Evolutionary conservation across 2,329 filamentous ascomycete genomes (phyloP).

Genomic region (Monilinia fructicola): DNA sequence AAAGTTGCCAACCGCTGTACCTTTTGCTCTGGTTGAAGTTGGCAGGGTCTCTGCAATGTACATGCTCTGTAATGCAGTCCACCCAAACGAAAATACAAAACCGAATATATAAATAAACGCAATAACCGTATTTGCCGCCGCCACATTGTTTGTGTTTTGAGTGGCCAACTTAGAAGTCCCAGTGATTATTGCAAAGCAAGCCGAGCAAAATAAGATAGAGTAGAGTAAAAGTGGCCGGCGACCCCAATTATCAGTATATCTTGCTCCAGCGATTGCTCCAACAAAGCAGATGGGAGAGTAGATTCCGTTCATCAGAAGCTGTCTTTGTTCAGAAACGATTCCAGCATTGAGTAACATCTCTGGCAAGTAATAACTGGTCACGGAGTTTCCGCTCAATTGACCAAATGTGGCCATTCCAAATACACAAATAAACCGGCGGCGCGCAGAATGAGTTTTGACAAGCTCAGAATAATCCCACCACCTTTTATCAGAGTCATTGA

Average conservation of each 20-base stretch:
- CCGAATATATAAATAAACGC: constrained; percentile 56
- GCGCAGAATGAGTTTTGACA: constrained; percentile 34
- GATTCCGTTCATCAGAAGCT: constrained; percentile 46
- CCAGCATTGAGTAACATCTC: constrained; percentile 33
- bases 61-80: constrained; percentile 40
- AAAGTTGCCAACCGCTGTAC: too few relatives aligned
- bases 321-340: constrained; percentile 43
- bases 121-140: constrained; percentile 48
- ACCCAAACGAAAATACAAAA: constrained; percentile 52
- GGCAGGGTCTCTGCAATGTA: too few relatives aligned
- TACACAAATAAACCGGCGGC: constrained; percentile 38
- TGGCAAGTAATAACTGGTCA: constrained; percentile 34
- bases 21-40: too few relatives aligned
- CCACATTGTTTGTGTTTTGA: constrained; percentile 27
- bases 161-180: constrained; percentile 47
- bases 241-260: constrained; percentile 26
- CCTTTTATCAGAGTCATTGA: constrained; percentile 37
- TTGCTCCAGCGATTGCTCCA: constrained; percentile 36
- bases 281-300: constrained; percentile 41
- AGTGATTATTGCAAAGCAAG: constrained; percentile 51
- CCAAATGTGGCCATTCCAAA: constrained; percentile 40
- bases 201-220: constrained; percentile 48
- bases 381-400: constrained; percentile 41
- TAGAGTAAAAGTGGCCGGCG: constrained; percentile 47
- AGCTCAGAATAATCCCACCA: constrained; percentile 40